Evolutionary conservation across 345 rosid species (phyloP), one percentile per base, ranked within the genome.

Genomic region (Eucalyptus guilfoylei): DNA sequence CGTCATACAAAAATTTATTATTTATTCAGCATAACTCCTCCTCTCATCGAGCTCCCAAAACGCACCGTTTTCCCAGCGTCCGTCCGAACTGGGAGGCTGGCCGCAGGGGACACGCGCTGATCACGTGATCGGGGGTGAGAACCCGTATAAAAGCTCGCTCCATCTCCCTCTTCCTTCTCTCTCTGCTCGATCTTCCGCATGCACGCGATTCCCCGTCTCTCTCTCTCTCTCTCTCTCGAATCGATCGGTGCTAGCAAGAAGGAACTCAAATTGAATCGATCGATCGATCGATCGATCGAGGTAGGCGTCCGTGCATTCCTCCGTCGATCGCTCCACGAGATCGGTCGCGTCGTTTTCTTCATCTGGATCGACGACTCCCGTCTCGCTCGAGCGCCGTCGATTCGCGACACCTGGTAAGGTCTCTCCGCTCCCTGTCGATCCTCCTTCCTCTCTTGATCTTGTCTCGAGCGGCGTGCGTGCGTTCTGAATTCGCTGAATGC

Each of bases 111-210:
- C 45, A 72, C 81, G 45, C 40, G 81, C 45, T 40, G 1, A 21
- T 44, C 47, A 76, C 83, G 83, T 76, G 83, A 76, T 40, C 47
- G 30, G 13, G 14, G 2, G 8, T 11, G 2, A 1, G 85, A 6
- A 6, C 47, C 28, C 2, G 30, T 37, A 40, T 40, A 40, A 40
- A 76, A 40, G 0, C 85, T 7, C 85, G 2, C 80, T 21, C 44
- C 17, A 21, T 5, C 19, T 15, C 11, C 8, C 0, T 4, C 4
- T 1, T 17, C 44, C 5, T 8, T 9, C 28, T 11, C 4, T 3
- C 4, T 17, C 32, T 2, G 44, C 7, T 10, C 81, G 28, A 72
- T 37, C 81, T 19, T 0, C 15, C 45, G 47, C 83, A 11, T 21
- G 30, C 45, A 19, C 44, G 13, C 44, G 5, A 17, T 0, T 34